These are phyloP conservation scores for Smithsoniella earleae DNA, from an alignment of 163 green algal genomes.

Conservation along the genomic window DNA sequence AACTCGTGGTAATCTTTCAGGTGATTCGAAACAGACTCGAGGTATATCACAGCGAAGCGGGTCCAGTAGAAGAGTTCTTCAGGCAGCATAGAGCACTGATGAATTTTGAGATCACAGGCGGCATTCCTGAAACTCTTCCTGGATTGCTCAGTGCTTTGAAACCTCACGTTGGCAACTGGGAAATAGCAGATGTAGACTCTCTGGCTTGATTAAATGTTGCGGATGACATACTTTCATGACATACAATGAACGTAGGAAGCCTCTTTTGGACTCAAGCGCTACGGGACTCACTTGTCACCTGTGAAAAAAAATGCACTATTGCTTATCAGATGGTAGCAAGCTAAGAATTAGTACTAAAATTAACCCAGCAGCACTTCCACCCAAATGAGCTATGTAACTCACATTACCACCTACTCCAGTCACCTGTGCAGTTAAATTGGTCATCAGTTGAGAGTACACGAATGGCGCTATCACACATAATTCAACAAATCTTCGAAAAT, in stretches of 20 bases:
- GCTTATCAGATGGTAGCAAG: background rate
- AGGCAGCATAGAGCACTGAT: conserved; percentile 54
- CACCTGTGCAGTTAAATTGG: background rate
- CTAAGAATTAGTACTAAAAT: background rate
- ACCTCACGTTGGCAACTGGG: conserved; percentile 32
- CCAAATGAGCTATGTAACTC: conserved; percentile 20
- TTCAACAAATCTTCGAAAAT: background rate
- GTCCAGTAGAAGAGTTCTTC: conserved; percentile 86
- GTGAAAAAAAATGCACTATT: too few relatives aligned
- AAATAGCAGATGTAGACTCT: conserved; percentile 13
- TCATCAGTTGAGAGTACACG: conserved; percentile 16
- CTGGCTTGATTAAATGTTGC: too few relatives aligned
- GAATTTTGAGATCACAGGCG: conserved; percentile 88
- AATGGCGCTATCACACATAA: conserved; percentile 19
- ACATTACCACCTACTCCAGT: background rate
- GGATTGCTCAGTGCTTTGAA: conserved; percentile 56
- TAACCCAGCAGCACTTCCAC: background rate
- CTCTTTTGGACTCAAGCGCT: too few relatives aligned
- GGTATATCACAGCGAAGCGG: conserved; percentile 70
- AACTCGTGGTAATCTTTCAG: too few relatives aligned
- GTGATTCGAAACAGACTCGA: conserved; percentile 39
- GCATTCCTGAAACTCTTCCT: conserved; percentile 92
- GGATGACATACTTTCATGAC: too few relatives aligned
- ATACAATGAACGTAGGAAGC: too few relatives aligned
- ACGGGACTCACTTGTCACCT: too few relatives aligned